Conservation (phyloP, 2,329 filamentous ascomycete genomes). For the Anthostomella pinea region DNA sequence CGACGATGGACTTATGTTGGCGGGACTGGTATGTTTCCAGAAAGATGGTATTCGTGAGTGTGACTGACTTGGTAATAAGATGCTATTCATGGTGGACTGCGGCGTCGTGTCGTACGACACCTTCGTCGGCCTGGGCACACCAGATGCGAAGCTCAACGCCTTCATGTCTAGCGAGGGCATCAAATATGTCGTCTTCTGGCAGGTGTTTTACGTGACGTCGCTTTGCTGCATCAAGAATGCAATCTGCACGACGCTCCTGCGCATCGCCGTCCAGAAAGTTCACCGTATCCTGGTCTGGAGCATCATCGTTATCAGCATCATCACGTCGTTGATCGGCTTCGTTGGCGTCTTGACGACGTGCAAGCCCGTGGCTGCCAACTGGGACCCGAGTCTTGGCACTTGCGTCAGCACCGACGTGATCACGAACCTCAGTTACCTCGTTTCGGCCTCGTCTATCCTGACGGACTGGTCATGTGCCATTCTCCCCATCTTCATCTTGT, state of each 20-base stretch:
- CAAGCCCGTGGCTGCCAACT: slow-evolving; percentile 5
- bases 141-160: neutral
- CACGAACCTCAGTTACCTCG: slow-evolving; percentile 5
- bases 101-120: neutral
- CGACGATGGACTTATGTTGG: slow-evolving; percentile 1
- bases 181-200: slow-evolving; percentile 9
- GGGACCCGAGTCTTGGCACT: slow-evolving; percentile 1
- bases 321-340: slow-evolving; percentile 1
- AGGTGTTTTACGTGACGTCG: slow-evolving; percentile 5
- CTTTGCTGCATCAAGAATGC: slow-evolving; percentile 6
- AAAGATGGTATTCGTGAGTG: too few relatives aligned
- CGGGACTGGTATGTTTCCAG: neutral
- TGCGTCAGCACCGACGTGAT: slow-evolving; percentile 1
- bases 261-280: slow-evolving; percentile 5
- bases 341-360: slow-evolving; percentile 4
- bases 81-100: neutral
- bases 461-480: slow-evolving; percentile 11
- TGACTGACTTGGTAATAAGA: too few relatives aligned
- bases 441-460: slow-evolving; percentile 7
- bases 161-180: neutral
- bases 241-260: slow-evolving; percentile 10
- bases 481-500: slow-evolving; percentile 8
- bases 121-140: neutral
- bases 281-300: slow-evolving; percentile 4
- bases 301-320: slow-evolving; percentile 1